Conservation (phyloP, 345 rosid species). For the Salix udensis region DNA sequence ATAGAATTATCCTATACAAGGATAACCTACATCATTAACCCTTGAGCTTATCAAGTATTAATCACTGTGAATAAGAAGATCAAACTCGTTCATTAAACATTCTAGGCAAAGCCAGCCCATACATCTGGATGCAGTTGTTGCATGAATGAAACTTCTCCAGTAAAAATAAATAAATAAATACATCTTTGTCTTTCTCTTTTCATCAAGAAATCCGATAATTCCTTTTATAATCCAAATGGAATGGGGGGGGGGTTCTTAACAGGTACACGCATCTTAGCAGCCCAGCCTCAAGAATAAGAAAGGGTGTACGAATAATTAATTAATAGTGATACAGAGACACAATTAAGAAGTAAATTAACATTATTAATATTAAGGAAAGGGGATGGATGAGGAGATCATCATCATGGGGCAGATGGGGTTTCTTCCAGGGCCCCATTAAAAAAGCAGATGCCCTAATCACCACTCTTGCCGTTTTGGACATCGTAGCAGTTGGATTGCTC, state of each 20-base stretch:
- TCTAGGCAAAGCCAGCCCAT: no score
- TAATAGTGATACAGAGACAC: not conserved
- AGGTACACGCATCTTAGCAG: not conserved
- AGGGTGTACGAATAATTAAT: not conserved
- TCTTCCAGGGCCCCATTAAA: conserved; percentile 31
- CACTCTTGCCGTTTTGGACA: conserved; percentile 16
- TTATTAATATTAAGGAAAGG: not conserved
- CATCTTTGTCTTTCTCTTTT: no score
- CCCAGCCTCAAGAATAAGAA: not conserved
- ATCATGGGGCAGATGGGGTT: conserved; percentile 25
- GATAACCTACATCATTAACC: no score
- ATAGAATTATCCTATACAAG: no score
- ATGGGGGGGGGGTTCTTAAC: not conserved
- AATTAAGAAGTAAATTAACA: not conserved
- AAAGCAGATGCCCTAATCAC: conserved; percentile 26
- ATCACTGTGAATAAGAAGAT: no score
- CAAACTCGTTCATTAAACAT: no score
- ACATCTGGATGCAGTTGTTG: no score
- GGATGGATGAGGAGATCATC: not conserved
- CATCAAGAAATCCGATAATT: no score
- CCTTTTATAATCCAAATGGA: not conserved
- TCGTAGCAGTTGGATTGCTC: conserved; percentile 29
- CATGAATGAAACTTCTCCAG: no score
- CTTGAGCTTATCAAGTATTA: no score
- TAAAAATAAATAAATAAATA: no score